Conservation (phyloP, 2,329 filamentous ascomycete genomes). For the Xylaria sp. region DNA sequence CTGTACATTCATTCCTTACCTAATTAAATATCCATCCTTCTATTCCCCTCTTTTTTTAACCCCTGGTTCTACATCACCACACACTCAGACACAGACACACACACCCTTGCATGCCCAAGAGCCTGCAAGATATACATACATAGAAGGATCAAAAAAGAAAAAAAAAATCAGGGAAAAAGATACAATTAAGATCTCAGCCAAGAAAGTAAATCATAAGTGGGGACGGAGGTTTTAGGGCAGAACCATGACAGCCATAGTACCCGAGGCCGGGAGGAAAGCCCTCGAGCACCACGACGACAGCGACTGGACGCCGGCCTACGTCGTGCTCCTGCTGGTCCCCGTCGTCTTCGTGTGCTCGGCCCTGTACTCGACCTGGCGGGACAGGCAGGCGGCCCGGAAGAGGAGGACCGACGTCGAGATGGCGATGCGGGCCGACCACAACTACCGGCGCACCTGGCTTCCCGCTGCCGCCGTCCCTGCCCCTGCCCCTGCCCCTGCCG, state of each 20-base stretch:
- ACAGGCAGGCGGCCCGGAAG: slow-evolving; percentile 7
- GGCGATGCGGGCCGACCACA: slow-evolving; percentile 38
- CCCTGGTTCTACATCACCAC: not conserved
- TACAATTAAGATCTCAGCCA: too few relatives aligned
- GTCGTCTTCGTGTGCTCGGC: slow-evolving; percentile 24
- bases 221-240: too few relatives aligned
- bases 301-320: slow-evolving; percentile 33
- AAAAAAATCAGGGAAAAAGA: not conserved
- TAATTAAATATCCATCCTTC: not conserved
- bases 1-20: not conserved
- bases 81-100: too few relatives aligned
- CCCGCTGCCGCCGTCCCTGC: slow-evolving; percentile 42
- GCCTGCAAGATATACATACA: too few relatives aligned
- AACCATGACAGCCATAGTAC: not conserved
- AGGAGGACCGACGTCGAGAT: slow-evolving; percentile 24
- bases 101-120: not conserved
- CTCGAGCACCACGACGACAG: slow-evolving; percentile 15
- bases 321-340: slow-evolving; percentile 30
- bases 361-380: slow-evolving; percentile 20
- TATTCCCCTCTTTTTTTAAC: not conserved
- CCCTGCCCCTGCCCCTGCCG: slow-evolving; percentile 78
- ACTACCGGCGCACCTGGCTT: slow-evolving; percentile 23
- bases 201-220: not conserved
- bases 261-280: not conserved
- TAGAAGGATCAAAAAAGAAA: too few relatives aligned